Base-by-base conservation (phyloP, 164 flowering plant genomes). In the Warburgia ugandensis region DNA sequence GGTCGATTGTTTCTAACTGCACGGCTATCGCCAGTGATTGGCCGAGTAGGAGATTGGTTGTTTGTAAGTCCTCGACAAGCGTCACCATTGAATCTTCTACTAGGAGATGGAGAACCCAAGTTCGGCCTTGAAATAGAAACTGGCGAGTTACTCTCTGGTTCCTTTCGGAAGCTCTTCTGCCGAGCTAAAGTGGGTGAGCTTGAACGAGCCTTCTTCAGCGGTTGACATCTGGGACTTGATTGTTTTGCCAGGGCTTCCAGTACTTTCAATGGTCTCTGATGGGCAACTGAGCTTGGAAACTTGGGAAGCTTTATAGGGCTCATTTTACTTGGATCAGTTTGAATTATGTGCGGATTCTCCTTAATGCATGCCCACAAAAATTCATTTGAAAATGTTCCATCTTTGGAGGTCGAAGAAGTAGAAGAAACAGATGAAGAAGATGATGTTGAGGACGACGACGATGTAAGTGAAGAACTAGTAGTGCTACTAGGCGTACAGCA, bases 261-360 rank as follows among this genome's bases (percentile, higher is more conserved):
- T 19, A 3, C 4, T 39, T 16, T 39, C 16, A 22, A 39, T 16
- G 7, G 13, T 4, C n/a, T 6, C 7, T 1, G n/a, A 0, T 16
- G 23, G 5, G 19, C 6, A 21, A 21, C 1, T 14, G 20, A 9
- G 20, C 7, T 4, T 14, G 8, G 42, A 39, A 21, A 14, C 19
- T 39, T 39, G 42, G n/a, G 6, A 16, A 21, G 42, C 43, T 16
- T 39, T 39, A 7, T 19, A 7, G 43, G 43, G 9, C 16, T 39
- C 0, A 0, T 8, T 22, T 6, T 22, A 16, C 16, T 11, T 39
- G 16, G 12, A 2, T 16, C 43, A 16, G 9, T 22, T 39, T 39
- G 43, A 39, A 39, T 39, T 39, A 39, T 39, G 16, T 39, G 43
- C 19, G 43, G 43, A 39, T 39, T 39, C 43, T 39, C 43, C 43